Evolutionary conservation across 169 alveolate species (phyloP).

Genomic region (Cryptosporidium muris): DNA sequence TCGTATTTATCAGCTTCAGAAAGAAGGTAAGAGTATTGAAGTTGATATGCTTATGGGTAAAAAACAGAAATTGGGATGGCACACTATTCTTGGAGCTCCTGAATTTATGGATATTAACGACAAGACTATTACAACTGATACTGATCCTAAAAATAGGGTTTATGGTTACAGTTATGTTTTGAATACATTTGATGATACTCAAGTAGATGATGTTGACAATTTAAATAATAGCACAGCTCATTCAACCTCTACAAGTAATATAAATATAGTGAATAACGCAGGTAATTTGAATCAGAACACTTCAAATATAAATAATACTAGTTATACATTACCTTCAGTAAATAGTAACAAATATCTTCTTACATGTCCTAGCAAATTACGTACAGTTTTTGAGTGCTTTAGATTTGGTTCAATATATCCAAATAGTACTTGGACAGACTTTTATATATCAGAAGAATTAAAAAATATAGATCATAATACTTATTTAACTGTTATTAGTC

Average conservation of each 20-base stretch:
- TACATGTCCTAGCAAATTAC: slow-evolving; percentile 44
- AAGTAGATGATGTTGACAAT: not conserved
- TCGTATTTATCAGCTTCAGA: slow-evolving; percentile 51
- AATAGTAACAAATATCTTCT: slow-evolving; percentile 14
- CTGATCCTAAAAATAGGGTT: slow-evolving; percentile 39
- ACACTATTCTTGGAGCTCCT: slow-evolving; percentile 60
- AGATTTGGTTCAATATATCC: slow-evolving; percentile 55
- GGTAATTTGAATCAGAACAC: not conserved
- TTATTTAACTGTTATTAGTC: not conserved
- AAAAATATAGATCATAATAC: not conserved
- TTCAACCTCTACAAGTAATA: not conserved
- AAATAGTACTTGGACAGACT: slow-evolving; percentile 59
- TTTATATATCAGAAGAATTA: slow-evolving; percentile 8
- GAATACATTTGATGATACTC: slow-evolving; percentile 17
- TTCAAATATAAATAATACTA: not conserved
- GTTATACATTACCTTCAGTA: not conserved
- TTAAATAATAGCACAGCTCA: not conserved
- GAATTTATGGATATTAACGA: slow-evolving; percentile 51
- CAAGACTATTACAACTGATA: slow-evolving; percentile 35
- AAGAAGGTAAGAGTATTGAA: slow-evolving; percentile 45
- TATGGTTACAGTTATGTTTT: slow-evolving; percentile 38
- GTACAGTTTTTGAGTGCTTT: slow-evolving; percentile 66
- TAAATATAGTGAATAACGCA: not conserved
- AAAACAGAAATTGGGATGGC: slow-evolving; percentile 49
- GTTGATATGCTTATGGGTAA: slow-evolving; percentile 48